Evolutionary conservation across 108 stramenopile genomes (phyloP), one percentile per base, ranked within the genome.

Genomic region (Nitzschia sp.): DNA sequence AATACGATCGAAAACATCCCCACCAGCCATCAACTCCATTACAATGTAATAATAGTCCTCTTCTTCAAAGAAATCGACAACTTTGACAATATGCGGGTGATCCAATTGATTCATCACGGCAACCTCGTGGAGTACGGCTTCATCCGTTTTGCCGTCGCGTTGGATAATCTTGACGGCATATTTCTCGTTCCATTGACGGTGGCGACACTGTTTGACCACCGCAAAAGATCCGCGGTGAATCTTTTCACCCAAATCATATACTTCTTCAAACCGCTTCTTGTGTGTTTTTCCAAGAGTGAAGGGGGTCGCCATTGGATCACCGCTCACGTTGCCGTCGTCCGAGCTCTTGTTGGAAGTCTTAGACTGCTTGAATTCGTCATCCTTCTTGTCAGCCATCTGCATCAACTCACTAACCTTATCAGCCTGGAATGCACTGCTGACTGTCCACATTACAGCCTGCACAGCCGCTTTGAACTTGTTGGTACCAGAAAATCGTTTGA

Each of bases 1-100:
- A 65, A 99, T 96, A 40, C 93, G 87, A 73, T 98, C 96, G 68
- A 99, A 96, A 6, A 98, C 91, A 70, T 99, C 97, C 10, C 98
- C 98, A 25, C 97, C 98, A 17, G 63, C 76, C 75, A 91, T 86
- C 12, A 81, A 78, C 70, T 98, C 93, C 81, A 95, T 91, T 3
- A 97, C 93, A 53, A 97, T 83, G 59, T 89, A 97, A 64, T 86
- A 93, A 51, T 84, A 76, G 14, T 85, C 86, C 6, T 73, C 65
- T 20, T 94, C 94, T 59, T 96, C 90, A 75, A 90, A 95, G 77
- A 96, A 96, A 69, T 96, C 97, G 8, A 87, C 64, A 19, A 96
- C 79, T 51, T 76, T 69, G 25, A 97, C 83, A 57, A 97, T 81
- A 68, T 97, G 73, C 1, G 68, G 66, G 62, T 95, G 92, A 25